Conservation (phyloP, 2,329 filamentous ascomycete genomes). For the Chrysoporthe cubensis region DNA sequence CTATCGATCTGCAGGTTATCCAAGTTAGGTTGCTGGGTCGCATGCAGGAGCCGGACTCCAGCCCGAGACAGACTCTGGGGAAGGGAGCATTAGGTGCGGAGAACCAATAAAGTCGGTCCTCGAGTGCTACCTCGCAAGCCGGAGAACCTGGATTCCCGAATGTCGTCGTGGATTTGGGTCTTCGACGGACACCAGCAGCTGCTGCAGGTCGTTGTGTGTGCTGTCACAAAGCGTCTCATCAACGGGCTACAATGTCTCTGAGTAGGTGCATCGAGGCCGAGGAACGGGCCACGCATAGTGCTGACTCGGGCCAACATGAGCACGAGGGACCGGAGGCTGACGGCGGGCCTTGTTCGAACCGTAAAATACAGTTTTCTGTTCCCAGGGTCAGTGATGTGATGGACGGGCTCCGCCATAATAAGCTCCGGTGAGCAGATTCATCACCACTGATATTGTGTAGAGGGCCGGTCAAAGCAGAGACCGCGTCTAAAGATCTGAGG, state of each 20-base stretch:
- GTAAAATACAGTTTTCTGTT: neutral
- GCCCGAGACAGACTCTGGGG: conserved; percentile 10
- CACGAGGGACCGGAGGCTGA: neutral
- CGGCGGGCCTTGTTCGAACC: neutral
- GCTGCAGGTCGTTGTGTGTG: neutral
- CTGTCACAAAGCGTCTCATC: conserved; percentile 11
- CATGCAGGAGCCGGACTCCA: conserved; percentile 2
- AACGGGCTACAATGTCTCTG: neutral
- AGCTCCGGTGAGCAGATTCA: neutral
- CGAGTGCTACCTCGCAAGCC: neutral
- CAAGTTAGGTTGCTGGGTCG: conserved; percentile 6
- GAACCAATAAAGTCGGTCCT: neutral
- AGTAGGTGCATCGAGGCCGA: neutral
- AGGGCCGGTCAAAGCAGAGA: neutral
- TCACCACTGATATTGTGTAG: neutral
- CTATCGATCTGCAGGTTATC: conserved; percentile 6
- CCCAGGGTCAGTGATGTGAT: neutral
- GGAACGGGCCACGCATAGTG: neutral
- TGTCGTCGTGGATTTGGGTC: neutral
- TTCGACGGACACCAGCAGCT: neutral
- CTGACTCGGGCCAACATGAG: neutral
- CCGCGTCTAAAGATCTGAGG: neutral
- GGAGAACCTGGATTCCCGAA: neutral
- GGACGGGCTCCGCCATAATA: neutral
- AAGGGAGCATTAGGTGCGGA: conserved; percentile 19